Conservation (phyloP, 768 basidiomycete genomes). For the Pluteus cervinus region DNA sequence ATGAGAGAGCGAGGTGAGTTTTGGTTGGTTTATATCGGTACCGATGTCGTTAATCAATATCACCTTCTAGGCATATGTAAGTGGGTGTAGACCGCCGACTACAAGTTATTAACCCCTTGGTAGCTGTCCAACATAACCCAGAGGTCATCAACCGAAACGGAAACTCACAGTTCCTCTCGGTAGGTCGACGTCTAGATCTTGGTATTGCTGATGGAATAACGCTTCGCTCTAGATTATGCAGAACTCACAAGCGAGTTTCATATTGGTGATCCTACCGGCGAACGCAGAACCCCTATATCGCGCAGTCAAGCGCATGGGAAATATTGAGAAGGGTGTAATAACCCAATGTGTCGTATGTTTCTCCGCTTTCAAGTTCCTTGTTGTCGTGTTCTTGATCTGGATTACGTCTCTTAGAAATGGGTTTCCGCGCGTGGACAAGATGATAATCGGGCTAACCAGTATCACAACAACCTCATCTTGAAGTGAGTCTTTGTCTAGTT, state of each 20-base stretch:
- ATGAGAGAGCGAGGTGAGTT: slow-evolving; percentile 1
- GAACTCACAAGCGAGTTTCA: slow-evolving; percentile 13
- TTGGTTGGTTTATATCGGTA: too few relatives aligned
- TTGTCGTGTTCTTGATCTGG: neutral
- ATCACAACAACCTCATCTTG: slow-evolving; percentile 50
- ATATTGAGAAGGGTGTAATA: slow-evolving; percentile 23
- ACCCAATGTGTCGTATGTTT: slow-evolving; percentile 5
- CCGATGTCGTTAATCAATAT: neutral
- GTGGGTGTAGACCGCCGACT: neutral
- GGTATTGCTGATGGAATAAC: slow-evolving; percentile 4
- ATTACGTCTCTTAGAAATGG: slow-evolving; percentile 1
- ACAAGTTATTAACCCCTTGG: neutral
- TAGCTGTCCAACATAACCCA: neutral
- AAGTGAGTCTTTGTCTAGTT: slow-evolving; percentile 30
- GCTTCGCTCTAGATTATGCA: too few relatives aligned
- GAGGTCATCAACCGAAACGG: neutral
- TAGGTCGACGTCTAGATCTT: neutral
- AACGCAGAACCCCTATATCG: slow-evolving; percentile 39
- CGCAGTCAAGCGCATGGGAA: slow-evolving; percentile 52
- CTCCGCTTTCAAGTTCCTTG: too few relatives aligned
- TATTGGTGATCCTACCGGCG: slow-evolving; percentile 48
- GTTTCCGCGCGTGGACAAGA: slow-evolving; percentile 21
- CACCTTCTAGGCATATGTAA: neutral
- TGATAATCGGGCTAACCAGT: slow-evolving; percentile 34
- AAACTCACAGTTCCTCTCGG: neutral